Evolutionary conservation across 129 eudicot species (phyloP).

Genomic region (Rutidosis leptorrhynchoides): DNA sequence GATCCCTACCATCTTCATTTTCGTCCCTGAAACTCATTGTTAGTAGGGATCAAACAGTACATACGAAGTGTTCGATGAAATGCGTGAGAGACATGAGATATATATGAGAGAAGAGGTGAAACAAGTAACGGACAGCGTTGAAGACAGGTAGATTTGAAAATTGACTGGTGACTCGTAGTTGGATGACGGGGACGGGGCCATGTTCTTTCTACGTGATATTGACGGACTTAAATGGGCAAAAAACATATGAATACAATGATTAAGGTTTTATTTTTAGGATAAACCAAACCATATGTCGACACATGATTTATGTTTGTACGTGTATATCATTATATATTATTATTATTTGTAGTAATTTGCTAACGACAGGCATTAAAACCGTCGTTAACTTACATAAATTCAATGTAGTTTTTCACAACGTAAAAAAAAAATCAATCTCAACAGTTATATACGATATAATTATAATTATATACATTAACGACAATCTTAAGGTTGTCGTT

Average conservation of each 20-base stretch:
- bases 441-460: too few relatives aligned
- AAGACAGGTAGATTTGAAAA: slow-evolving; percentile 27
- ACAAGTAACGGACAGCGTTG: slow-evolving; percentile 25
- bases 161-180: slow-evolving; percentile 1
- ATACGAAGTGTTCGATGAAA: slow-evolving; percentile 12
- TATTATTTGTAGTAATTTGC: too few relatives aligned
- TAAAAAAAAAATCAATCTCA: too few relatives aligned
- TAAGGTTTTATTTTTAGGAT: background rate
- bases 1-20: slow-evolving; percentile 60
- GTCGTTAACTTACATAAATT: too few relatives aligned
- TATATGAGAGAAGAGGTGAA: background rate
- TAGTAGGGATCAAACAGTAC: background rate
- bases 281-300: background rate
- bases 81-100: slow-evolving; percentile 6
- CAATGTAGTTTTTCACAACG: too few relatives aligned
- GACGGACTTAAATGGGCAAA: too few relatives aligned
- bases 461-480: too few relatives aligned
- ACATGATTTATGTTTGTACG: background rate
- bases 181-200: slow-evolving; percentile 10
- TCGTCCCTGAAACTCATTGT: slow-evolving; percentile 77
- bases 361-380: too few relatives aligned
- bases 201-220: slow-evolving; percentile 17
- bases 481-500: too few relatives aligned
- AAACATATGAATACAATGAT: too few relatives aligned
- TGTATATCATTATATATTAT: too few relatives aligned